A percentile compares a stretch with the other conserved stretches of the same genome.
These are phyloP conservation scores for Aspergillus terreus DNA, from an alignment of 2,329 filamentous ascomycete species.

Conservation along the genomic window DNA sequence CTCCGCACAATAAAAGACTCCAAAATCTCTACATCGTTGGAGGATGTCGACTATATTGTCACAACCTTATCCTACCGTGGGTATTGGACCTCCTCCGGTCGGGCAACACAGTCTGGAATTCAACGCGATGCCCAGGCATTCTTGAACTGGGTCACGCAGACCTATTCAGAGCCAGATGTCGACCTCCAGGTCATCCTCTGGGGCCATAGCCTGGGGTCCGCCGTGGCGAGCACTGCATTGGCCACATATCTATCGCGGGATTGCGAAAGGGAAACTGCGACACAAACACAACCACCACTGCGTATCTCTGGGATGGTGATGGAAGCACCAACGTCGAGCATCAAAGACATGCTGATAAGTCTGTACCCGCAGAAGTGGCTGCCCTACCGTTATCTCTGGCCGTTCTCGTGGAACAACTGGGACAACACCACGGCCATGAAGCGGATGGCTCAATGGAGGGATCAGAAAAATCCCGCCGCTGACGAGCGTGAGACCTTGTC, in stretches of 20 bases:
- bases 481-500: too few relatives aligned
- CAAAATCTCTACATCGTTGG: background rate
- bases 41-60: constrained; percentile 32
- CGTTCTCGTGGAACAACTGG: constrained; percentile 65
- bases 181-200: constrained; percentile 56
- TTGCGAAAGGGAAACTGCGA: background rate
- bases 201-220: constrained; percentile 75
- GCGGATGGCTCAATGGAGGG: constrained; percentile 29
- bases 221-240: constrained; percentile 63
- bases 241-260: constrained; percentile 35
- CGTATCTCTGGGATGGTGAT: constrained; percentile 55
- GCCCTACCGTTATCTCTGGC: constrained; percentile 70
- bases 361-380: constrained; percentile 78
- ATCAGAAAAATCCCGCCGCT: background rate
- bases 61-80: constrained; percentile 60
- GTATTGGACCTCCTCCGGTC: constrained; percentile 73
- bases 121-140: constrained; percentile 64
- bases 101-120: constrained; percentile 67
- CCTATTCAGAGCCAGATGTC: constrained; percentile 23
- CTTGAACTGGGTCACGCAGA: constrained; percentile 56
- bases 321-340: constrained; percentile 72
- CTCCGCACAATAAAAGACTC: constrained; percentile 27
- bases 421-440: constrained; percentile 43
- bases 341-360: constrained; percentile 65
- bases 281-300: too few relatives aligned